Evolutionary conservation across 176 grass and related monocot genomes (phyloP).

Genomic region (Triticum monococcum): DNA sequence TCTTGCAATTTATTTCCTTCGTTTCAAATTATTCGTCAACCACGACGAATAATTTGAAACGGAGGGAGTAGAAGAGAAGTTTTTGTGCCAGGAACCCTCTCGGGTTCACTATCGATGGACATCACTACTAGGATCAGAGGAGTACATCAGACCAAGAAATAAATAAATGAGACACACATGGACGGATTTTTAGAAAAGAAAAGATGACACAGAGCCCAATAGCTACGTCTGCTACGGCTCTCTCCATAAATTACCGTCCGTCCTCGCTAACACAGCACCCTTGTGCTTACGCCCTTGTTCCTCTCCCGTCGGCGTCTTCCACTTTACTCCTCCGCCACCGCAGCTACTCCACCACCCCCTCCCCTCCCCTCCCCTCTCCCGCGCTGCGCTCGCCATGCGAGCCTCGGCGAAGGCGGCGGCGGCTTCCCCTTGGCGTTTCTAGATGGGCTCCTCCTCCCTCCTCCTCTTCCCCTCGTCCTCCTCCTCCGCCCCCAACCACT

Average conservation of each 20-base stretch:
- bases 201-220: background rate
- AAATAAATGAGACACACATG: background rate
- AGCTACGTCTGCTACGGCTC: background rate
- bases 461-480: constrained; percentile 68
- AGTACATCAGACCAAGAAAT: background rate
- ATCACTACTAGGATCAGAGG: background rate
- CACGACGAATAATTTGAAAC: no score
- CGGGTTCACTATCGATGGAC: background rate
- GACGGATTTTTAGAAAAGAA: background rate
- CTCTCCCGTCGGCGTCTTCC: constrained; percentile 37
- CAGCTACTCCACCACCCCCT: background rate
- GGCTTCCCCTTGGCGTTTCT: constrained; percentile 62
- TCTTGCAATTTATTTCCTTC: background rate
- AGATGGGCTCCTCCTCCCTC: constrained; percentile 79
- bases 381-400: constrained; percentile 42
- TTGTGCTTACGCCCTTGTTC: constrained; percentile 37
- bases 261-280: background rate
- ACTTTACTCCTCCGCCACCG: constrained; percentile 6
- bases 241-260: constrained; percentile 39
- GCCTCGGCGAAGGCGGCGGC: constrained; percentile 25
- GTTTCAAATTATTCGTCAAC: no score
- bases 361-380: background rate
- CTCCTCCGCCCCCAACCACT: constrained; percentile 14
- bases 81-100: background rate
- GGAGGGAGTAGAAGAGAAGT: background rate